Percentiles rank a stretch among this genome's conserved stretches.
Conservation (phyloP, 495 filamentous ascomycete genomes). For the Penicillium lividum region DNA sequence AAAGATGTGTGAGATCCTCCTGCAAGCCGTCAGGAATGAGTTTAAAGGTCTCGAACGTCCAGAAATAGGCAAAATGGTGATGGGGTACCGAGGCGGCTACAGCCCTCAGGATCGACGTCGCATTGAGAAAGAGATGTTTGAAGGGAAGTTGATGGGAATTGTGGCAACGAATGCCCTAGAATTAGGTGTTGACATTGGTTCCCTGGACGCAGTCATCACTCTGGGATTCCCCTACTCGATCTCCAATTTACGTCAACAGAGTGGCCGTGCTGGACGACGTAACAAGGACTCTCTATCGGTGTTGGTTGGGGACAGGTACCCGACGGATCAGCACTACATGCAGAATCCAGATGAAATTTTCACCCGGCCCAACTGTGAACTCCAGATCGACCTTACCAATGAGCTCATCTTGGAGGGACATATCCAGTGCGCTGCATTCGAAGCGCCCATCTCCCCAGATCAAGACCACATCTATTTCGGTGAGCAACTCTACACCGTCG, state of each 20-base stretch:
- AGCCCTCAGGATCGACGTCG: constrained; percentile 87
- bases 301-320: constrained; percentile 86
- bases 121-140: constrained; percentile 97
- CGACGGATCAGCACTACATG: constrained; percentile 97
- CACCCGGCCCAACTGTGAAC: constrained; percentile 81
- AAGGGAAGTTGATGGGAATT: constrained; percentile 89
- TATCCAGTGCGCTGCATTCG: constrained; percentile 92
- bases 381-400: constrained; percentile 89
- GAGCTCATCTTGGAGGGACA: constrained; percentile 91
- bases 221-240: constrained; percentile 95
- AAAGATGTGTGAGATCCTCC: constrained; percentile 82
- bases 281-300: constrained; percentile 95
- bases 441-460: constrained; percentile 82
- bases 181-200: constrained; percentile 93
- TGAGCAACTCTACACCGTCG: constrained; percentile 68
- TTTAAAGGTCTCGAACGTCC: constrained; percentile 67
- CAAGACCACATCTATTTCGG: constrained; percentile 83
- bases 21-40: constrained; percentile 78
- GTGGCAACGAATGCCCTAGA: constrained; percentile 93
- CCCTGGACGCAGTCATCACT: constrained; percentile 90
- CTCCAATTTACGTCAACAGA: constrained; percentile 91
- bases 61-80: constrained; percentile 77
- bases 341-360: constrained; percentile 96
- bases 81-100: constrained; percentile 96
- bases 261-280: constrained; percentile 85